These are phyloP conservation scores for Zygosaccharomyces kombuchaensis DNA, from an alignment of 805 yeast genomes.

Conservation along the genomic window DNA sequence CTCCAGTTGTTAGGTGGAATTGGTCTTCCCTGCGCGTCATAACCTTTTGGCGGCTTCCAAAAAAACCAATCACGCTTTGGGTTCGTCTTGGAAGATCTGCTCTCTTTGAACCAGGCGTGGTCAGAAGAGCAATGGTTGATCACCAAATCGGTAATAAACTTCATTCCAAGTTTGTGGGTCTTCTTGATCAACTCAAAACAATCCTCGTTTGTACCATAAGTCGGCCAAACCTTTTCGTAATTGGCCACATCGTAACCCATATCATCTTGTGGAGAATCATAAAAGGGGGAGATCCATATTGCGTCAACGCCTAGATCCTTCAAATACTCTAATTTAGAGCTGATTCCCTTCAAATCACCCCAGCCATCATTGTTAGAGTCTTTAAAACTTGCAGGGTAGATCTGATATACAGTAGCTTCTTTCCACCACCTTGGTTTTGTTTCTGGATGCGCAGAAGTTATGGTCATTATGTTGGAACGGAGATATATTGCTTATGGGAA, in stretches of 20 bases:
- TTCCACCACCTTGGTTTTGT: conserved; percentile 60
- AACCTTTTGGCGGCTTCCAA: conserved; percentile 49
- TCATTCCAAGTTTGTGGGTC: conserved; percentile 47
- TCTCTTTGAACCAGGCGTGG: conserved; percentile 57
- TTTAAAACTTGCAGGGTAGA: conserved; percentile 58
- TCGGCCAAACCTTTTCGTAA: conserved; percentile 50
- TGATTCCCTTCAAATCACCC: conserved; percentile 54
- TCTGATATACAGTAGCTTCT: conserved; percentile 52
- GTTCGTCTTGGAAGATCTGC: conserved; percentile 45
- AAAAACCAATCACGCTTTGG: conserved; percentile 60
- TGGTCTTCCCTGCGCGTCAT: conserved; percentile 46
- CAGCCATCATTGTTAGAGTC: conserved; percentile 57
- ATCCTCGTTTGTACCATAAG: conserved; percentile 52
- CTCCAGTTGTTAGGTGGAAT: conserved; percentile 57
- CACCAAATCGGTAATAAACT: conserved; percentile 51
- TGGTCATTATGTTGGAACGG: no score
- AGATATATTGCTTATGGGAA: no score
- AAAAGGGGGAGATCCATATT: conserved; percentile 56
- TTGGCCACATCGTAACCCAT: conserved; percentile 61
- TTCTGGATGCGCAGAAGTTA: no score
- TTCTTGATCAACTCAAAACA: conserved; percentile 46
- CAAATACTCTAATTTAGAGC: conserved; percentile 48
- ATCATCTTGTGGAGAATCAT: conserved; percentile 55
- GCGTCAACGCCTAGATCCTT: conserved; percentile 47
- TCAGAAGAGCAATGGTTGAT: conserved; percentile 54